Conservation (phyloP, 108 stramenopile genomes). For the Cyclostephanos invisitatus region DNA sequence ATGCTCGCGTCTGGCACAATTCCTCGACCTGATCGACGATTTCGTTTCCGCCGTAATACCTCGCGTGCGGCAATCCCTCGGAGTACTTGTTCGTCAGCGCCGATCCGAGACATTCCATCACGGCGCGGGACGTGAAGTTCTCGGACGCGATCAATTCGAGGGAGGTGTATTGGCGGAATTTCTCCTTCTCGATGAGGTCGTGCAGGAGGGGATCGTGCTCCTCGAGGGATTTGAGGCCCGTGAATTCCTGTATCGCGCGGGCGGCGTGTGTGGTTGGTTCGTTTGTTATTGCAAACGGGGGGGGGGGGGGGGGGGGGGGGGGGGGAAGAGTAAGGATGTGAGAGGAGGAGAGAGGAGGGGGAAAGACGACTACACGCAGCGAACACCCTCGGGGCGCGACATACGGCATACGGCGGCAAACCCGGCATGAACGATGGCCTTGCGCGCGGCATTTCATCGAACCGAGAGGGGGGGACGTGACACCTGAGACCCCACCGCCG, state of each 20-base stretch:
- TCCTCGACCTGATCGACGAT: conserved; percentile 96
- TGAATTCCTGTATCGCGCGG: conserved; percentile 64
- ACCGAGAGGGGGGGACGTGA: not conserved
- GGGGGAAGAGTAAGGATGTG: not conserved
- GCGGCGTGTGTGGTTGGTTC: not conserved
- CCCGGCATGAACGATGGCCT: no score
- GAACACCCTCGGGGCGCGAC: no score
- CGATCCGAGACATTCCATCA: conserved; percentile 98
- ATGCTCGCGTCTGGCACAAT: conserved; percentile 94
- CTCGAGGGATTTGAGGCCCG: conserved; percentile 88
- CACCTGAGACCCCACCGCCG: not conserved
- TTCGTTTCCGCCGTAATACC: conserved; percentile 99
- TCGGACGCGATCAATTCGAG: conserved; percentile 99
- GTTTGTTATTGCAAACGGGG: conserved; percentile 3
- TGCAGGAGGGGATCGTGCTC: conserved; percentile 96
- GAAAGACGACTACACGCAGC: no score
- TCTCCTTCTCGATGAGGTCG: conserved; percentile 96
- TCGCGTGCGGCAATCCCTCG: conserved; percentile 97
- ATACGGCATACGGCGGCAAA: no score
- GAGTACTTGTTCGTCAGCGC: conserved; percentile 99
- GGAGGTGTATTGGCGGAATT: conserved; percentile 92
- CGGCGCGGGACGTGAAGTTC: conserved; percentile 98
- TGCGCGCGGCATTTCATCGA: not conserved
- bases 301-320: not conserved
- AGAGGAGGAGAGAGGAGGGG: no score